These are phyloP conservation scores for Umbelopsis sp. DNA, from an alignment of 192 early-diverging fungal genomes.

Conservation along the genomic window DNA sequence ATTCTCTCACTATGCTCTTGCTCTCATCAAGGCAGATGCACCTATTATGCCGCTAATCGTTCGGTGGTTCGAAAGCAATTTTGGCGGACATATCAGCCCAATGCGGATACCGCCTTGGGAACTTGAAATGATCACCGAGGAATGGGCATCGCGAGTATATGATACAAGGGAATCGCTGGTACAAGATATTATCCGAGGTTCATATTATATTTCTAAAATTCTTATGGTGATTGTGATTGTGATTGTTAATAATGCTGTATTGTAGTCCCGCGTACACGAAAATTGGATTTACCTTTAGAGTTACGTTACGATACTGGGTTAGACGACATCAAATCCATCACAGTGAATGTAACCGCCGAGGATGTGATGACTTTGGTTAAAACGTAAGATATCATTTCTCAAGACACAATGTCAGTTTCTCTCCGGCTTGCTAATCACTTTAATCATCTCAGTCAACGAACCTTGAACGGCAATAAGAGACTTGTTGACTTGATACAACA, in stretches of 20 bases:
- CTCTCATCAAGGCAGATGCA: slow-evolving; percentile 6
- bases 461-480: neutral
- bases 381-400: neutral
- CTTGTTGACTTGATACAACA: neutral
- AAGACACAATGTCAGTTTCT: neutral
- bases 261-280: slow-evolving; percentile 2
- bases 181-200: neutral
- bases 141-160: neutral
- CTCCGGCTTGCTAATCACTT: neutral
- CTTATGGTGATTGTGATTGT: too few relatives aligned
- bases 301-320: neutral
- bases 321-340: neutral
- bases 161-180: neutral
- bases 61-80: slow-evolving; percentile 15
- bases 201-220: neutral
- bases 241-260: neutral
- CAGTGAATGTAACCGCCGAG: neutral
- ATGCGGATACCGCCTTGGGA: slow-evolving; percentile 8
- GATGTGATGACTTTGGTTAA: neutral
- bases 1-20: slow-evolving; percentile 1
- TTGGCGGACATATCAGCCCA: slow-evolving; percentile 3
- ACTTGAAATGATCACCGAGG: neutral
- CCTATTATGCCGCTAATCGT: slow-evolving; percentile 1
- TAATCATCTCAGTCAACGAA: neutral
- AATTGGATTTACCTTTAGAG: neutral